phyloP scores from a whole-genome alignment of 805 yeast genomes.

The Cyberlindnera mycetangii region DNA sequence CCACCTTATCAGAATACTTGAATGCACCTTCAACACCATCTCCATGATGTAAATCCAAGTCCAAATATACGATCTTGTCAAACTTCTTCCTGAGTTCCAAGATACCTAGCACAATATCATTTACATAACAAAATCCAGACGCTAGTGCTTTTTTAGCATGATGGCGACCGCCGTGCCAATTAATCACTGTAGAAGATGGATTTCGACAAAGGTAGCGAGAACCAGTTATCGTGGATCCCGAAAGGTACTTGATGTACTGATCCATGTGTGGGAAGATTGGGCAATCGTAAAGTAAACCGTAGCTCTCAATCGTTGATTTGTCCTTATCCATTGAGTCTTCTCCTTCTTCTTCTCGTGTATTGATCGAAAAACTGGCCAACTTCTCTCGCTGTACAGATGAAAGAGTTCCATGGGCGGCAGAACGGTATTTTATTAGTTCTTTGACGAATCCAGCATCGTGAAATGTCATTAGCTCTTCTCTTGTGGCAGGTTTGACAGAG shows the following conservation, averaged over 20 bases:
- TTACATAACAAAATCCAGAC: constrained; percentile 71
- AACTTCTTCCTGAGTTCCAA: constrained; percentile 45
- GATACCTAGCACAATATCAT: constrained; percentile 63
- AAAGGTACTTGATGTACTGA: constrained; percentile 45
- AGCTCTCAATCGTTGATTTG: constrained; percentile 27
- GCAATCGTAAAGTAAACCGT: constrained; percentile 61
- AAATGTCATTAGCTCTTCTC: constrained; percentile 42
- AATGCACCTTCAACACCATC: constrained; percentile 76
- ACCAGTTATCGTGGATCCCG: constrained; percentile 57
- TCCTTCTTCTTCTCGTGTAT: neutral
- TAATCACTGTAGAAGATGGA: constrained; percentile 40
- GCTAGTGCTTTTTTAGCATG: constrained; percentile 56
- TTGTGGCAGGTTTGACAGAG: constrained; percentile 29
- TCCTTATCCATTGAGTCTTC: constrained; percentile 7
- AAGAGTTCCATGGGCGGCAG: constrained; percentile 8
- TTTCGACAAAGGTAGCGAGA: constrained; percentile 26
- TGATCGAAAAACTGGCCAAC: neutral
- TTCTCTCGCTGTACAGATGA: neutral
- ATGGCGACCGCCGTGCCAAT: constrained; percentile 82
- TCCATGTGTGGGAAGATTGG: constrained; percentile 54
- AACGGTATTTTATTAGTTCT: constrained; percentile 32
- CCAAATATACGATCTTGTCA: constrained; percentile 55
- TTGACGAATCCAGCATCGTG: constrained; percentile 47
- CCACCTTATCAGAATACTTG: constrained; percentile 48
- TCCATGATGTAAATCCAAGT: constrained; percentile 76